Evolutionary conservation across 2,329 filamentous ascomycete genomes (phyloP).

Genomic region (Fusarium napiforme): DNA sequence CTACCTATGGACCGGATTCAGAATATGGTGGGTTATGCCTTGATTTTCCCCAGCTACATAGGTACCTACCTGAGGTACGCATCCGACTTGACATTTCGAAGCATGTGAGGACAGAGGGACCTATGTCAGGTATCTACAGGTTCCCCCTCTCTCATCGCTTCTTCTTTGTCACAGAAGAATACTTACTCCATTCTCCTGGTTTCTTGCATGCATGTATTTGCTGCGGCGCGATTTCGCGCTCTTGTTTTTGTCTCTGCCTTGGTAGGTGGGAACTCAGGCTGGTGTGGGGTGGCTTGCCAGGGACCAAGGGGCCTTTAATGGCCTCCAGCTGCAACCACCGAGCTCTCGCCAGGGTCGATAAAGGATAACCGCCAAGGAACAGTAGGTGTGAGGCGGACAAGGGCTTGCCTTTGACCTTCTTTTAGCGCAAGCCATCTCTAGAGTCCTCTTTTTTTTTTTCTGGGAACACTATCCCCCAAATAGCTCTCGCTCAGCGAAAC

Average conservation of each 20-base stretch:
- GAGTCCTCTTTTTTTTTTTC: background rate
- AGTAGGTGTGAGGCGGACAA: constrained; percentile 5
- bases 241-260: background rate
- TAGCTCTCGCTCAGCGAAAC: constrained; percentile 3
- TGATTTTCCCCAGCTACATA: background rate
- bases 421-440: constrained; percentile 22
- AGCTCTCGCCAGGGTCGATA: constrained; percentile 20
- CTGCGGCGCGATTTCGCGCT: background rate
- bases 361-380: constrained; percentile 23
- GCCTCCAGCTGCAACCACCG: constrained; percentile 19
- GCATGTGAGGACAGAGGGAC: background rate
- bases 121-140: too few relatives aligned
- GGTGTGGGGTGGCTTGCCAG: constrained; percentile 32
- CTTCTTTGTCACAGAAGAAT: background rate
- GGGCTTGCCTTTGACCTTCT: constrained; percentile 20
- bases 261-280: background rate
- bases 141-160: background rate
- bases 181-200: background rate
- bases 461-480: constrained; percentile 16
- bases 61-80: background rate
- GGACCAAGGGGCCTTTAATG: constrained; percentile 18
- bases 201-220: background rate
- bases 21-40: background rate
- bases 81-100: background rate
- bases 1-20: background rate